Percentiles rank a stretch among this genome's conserved stretches.
phyloP scores from a whole-genome alignment of 345 rosid genomes.

The Aquilaria yunnanensis region DNA sequence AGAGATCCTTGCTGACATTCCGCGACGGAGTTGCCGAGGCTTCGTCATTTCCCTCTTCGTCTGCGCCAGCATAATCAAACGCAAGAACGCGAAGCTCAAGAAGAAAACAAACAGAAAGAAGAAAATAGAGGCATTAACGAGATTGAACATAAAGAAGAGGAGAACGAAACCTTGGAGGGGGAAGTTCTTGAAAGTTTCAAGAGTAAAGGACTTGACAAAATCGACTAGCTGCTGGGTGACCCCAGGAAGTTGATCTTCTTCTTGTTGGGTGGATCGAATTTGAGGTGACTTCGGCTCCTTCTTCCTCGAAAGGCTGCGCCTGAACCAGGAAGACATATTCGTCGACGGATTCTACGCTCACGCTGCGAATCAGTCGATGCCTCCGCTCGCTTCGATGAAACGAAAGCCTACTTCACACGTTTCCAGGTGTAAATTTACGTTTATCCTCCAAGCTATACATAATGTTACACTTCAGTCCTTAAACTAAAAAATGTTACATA shows the following conservation, averaged over 20 bases:
- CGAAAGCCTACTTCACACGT: no score
- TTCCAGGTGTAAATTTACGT: no score
- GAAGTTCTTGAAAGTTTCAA: slow-evolving; percentile 73
- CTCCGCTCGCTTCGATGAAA: no score
- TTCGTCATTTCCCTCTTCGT: slow-evolving; percentile 34
- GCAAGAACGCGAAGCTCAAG: no score
- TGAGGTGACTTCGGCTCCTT: slow-evolving; percentile 12
- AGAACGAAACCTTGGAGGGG: slow-evolving; percentile 40
- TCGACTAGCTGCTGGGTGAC: slow-evolving; percentile 57
- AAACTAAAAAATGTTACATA: no score
- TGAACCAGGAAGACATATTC: slow-evolving; percentile 58
- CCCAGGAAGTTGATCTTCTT: slow-evolving; percentile 43
- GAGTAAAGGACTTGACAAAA: slow-evolving; percentile 53
- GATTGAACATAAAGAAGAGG: neutral
- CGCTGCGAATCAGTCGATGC: no score
- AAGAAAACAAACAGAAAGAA: neutral
- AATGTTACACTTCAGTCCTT: no score
- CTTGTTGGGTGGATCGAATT: slow-evolving; percentile 3
- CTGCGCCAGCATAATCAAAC: slow-evolving; percentile 24
- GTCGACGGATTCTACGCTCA: slow-evolving; percentile 6
- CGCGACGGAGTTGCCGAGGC: slow-evolving; percentile 25
- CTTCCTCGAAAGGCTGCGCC: slow-evolving; percentile 34
- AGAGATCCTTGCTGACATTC: slow-evolving; percentile 53
- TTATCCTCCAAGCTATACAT: no score
- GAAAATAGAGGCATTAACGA: neutral